Conservation (phyloP, 495 filamentous ascomycete genomes). For the Xylaria longipes region DNA sequence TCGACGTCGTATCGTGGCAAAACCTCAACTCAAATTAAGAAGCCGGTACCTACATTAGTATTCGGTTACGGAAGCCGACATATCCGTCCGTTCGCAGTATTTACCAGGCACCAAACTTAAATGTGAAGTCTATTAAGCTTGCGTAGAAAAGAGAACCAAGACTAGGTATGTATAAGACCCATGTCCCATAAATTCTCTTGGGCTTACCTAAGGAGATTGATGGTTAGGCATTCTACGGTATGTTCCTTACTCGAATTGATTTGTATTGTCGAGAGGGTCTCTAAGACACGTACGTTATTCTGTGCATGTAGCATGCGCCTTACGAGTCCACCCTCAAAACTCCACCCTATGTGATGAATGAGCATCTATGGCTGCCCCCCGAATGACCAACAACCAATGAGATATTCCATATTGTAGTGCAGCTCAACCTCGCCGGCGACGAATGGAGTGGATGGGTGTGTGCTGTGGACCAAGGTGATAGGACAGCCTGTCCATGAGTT, state of each 20-base stretch:
- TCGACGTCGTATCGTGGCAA: neutral
- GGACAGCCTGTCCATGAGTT: neutral
- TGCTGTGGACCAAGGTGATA: neutral
- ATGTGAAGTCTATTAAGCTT: neutral
- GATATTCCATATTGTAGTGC: neutral
- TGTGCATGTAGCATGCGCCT: slow-evolving; percentile 3
- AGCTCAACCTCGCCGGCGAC: neutral
- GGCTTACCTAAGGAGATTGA: neutral
- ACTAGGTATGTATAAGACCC: neutral
- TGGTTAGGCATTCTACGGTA: neutral
- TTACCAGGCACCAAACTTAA: neutral
- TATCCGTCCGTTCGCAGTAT: neutral
- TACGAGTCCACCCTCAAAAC: neutral
- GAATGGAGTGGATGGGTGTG: neutral
- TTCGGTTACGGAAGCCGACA: neutral
- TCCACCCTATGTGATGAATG: slow-evolving; percentile 2
- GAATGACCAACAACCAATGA: neutral
- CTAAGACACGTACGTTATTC: slow-evolving; percentile 6
- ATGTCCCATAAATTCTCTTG: neutral
- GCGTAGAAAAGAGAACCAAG: neutral
- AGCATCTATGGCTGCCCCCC: neutral
- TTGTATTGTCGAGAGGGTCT: neutral
- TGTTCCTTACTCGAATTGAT: neutral
- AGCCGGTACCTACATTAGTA: neutral
- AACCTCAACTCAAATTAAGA: slow-evolving; percentile 2